Conservation (phyloP, 2,329 filamentous ascomycete species). For the Aspergillus sergii region DNA sequence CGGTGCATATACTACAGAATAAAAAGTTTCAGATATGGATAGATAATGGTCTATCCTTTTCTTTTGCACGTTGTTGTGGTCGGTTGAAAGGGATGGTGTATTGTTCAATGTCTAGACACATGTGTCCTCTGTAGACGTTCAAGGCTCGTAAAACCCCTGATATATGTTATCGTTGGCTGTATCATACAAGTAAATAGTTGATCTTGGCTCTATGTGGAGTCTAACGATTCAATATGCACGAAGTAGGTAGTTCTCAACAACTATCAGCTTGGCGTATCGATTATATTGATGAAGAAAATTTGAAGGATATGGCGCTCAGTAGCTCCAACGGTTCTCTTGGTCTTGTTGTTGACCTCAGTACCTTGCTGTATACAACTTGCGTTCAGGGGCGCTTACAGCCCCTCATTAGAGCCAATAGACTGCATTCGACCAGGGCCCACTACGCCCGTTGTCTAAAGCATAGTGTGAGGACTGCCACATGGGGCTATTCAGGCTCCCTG, state of each 20-base stretch:
- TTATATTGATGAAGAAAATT: not conserved
- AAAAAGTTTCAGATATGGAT: too few species aligned
- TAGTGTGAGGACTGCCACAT: not conserved
- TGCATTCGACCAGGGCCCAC: not conserved
- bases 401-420: not conserved
- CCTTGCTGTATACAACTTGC: not conserved
- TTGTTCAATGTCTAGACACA: not conserved
- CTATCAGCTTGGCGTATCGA: not conserved
- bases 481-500: not conserved
- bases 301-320: too few species aligned
- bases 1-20: too few species aligned
- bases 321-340: too few species aligned
- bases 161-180: too few species aligned
- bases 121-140: too few species aligned
- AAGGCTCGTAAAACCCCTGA: too few species aligned
- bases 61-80: accelerated
- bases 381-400: not conserved
- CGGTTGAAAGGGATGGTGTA: too few species aligned
- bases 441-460: not conserved
- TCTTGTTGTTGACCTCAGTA: too few species aligned
- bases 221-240: not conserved
- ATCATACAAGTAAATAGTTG: too few species aligned
- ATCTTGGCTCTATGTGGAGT: too few species aligned
- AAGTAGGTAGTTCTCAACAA: not conserved
- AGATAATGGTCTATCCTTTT: too few species aligned